Base-by-base conservation (phyloP, 176 grass and related monocot genomes). In the Stipa capillata region DNA sequence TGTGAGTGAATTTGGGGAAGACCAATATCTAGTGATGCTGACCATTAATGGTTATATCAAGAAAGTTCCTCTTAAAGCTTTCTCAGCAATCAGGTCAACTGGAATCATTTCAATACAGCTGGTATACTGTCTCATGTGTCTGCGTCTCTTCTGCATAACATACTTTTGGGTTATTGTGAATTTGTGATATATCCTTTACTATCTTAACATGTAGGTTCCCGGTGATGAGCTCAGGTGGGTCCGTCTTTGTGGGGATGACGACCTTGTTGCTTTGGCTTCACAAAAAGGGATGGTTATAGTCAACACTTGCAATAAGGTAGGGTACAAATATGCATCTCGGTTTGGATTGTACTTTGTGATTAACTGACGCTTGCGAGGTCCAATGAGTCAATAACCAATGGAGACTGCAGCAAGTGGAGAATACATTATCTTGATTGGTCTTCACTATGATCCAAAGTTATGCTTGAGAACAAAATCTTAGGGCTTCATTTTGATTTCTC, bases 141-240 rank as follows among this genome's bases (percentile, higher is more conserved):
- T 69, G 2, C 12, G 9, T 29, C 31, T 82, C 40, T 72, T 63
- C 20, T 37, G 39, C 27, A 45, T 79, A 58, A 44, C 9, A 27
- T 69, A 39, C 28, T 63, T 75, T n/a, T 77, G 13, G 36, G 45
- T 72, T 27, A 57, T 41, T 52, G 23, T 63, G 24, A 43, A 51
- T 59, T 53, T 77, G 2, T 35, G 34, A 43, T 69, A 20, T 47
- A 66, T 40, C 15, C 35, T 69, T 59, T 27, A 47, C 27, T 67
- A 14, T 65, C 21, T 72, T 68, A 49, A 54, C n/a, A 77, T 91
- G 20, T 67, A 93, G 94, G 86, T 91, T 47, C 86, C 88, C 57
- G 86, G 77, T 73, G 88, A 99, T 82, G 85, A 99, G 62, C 92
- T 99, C 41, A 99, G 80, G 65, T 95, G 96, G 96, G 96, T 99